Conservation (phyloP, 371 early-diverging fungal species). For the Vairimorpha necatrix region DNA sequence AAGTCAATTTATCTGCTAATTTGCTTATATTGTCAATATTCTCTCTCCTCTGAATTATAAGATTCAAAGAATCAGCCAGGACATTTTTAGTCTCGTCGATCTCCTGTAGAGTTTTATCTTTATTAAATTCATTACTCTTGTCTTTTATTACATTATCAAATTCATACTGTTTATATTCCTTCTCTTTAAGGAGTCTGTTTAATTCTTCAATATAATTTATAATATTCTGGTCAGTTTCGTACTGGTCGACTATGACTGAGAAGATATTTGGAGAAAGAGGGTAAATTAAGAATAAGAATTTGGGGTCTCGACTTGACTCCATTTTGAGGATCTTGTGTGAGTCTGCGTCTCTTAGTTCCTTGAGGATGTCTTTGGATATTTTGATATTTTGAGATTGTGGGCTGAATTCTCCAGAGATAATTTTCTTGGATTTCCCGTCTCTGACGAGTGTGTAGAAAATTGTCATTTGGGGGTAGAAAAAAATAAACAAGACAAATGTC, state of each 20-base stretch:
- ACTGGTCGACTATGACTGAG: slow-evolving; percentile 29
- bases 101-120: slow-evolving; percentile 28
- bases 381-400: slow-evolving; percentile 20
- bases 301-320: neutral
- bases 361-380: slow-evolving; percentile 33
- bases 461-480: slow-evolving; percentile 28
- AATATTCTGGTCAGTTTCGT: slow-evolving; percentile 10
- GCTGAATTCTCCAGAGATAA: slow-evolving; percentile 39
- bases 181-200: neutral
- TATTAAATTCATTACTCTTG: slow-evolving; percentile 45
- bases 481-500: too few species aligned
- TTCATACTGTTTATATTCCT: slow-evolving; percentile 19
- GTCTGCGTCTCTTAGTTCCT: slow-evolving; percentile 19
- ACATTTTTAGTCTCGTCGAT: slow-evolving; percentile 43
- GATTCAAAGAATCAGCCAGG: slow-evolving; percentile 52
- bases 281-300: slow-evolving; percentile 8
- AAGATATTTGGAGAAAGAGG: neutral
- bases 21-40: slow-evolving; percentile 49
- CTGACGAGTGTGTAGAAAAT: slow-evolving; percentile 53
- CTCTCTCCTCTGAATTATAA: slow-evolving; percentile 48
- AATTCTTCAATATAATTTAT: slow-evolving; percentile 31
- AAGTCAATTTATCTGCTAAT: slow-evolving; percentile 34
- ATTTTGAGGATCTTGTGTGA: neutral
- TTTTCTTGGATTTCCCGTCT: slow-evolving; percentile 31
- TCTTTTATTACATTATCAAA: slow-evolving; percentile 40